Conservation (phyloP, 176 grass and related monocot species). For the Bolboschoenus planiculmis region DNA sequence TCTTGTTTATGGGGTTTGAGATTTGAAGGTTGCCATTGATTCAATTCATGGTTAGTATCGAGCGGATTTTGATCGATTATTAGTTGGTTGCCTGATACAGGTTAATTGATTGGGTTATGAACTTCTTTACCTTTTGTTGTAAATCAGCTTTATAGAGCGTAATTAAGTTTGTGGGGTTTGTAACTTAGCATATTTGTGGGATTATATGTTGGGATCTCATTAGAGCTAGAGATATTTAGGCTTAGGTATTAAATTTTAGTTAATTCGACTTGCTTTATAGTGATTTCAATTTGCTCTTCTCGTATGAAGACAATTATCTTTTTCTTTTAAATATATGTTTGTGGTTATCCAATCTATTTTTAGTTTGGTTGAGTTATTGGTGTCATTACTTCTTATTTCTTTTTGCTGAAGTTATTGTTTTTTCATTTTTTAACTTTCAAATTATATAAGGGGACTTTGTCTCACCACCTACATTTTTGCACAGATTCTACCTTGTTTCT, state of each 20-base stretch:
- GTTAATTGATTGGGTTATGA: neutral
- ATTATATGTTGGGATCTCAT: conserved; percentile 10
- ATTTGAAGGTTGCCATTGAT: neutral
- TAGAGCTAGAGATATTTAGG: conserved; percentile 4
- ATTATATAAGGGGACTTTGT: neutral
- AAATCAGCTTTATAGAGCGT: neutral
- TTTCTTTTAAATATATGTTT: conserved; percentile 7
- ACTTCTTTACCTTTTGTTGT: neutral
- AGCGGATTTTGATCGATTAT: neutral
- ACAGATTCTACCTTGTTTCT: neutral
- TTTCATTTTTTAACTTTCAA: neutral
- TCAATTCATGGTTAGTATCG: neutral
- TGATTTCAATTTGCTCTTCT: conserved; percentile 15
- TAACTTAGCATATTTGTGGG: conserved; percentile 11
- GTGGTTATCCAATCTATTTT: neutral
- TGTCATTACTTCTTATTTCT: neutral
- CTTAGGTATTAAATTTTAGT: neutral
- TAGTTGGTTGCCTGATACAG: neutral
- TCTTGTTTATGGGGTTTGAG: conserved; percentile 1
- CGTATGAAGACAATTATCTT: conserved; percentile 4
- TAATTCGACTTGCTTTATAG: conserved; percentile 18
- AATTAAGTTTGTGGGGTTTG: neutral
- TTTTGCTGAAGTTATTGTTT: neutral
- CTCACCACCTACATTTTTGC: neutral
- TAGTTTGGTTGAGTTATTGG: conserved; percentile 15